A percentile compares a stretch with the other conserved stretches of the same genome.
Conservation (phyloP, 192 early-diverging fungal genomes). For the Gonapodya prolifera region DNA sequence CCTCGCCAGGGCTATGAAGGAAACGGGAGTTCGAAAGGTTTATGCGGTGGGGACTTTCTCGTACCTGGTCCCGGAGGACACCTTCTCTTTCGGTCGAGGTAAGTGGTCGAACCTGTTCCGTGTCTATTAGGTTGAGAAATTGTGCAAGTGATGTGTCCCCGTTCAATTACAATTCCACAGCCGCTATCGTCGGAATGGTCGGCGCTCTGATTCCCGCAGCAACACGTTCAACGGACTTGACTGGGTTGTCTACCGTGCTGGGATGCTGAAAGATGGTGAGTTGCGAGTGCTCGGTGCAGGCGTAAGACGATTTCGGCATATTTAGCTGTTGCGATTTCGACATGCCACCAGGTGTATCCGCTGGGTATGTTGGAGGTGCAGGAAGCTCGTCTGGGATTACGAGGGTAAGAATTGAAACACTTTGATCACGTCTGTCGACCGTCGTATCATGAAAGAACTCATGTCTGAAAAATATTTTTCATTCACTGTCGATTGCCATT, state of each 20-base stretch:
- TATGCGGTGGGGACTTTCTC: background rate
- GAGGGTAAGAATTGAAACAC: too few relatives aligned
- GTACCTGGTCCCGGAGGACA: background rate
- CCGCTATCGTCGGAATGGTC: background rate
- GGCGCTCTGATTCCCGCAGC: background rate
- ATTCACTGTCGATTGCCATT: too few relatives aligned
- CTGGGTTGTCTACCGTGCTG: background rate
- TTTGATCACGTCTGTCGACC: too few relatives aligned
- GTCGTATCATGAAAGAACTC: too few relatives aligned
- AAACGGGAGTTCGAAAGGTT: background rate
- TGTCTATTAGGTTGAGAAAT: background rate
- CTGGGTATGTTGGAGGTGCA: background rate
- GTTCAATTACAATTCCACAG: background rate
- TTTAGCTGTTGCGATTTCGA: background rate
- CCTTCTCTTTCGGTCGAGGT: background rate
- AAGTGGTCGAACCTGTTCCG: background rate
- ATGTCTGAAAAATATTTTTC: too few relatives aligned
- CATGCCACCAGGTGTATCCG: background rate
- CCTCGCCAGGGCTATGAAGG: background rate
- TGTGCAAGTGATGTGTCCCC: background rate
- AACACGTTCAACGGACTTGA: background rate
- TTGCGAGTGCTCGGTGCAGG: background rate
- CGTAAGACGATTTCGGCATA: too few relatives aligned
- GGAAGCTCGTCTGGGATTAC: background rate
- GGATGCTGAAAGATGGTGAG: background rate